Evolutionary conservation across 441 rosid species (phyloP), one percentile per base, ranked within the genome.

Genomic region (Erodium moschatum): DNA sequence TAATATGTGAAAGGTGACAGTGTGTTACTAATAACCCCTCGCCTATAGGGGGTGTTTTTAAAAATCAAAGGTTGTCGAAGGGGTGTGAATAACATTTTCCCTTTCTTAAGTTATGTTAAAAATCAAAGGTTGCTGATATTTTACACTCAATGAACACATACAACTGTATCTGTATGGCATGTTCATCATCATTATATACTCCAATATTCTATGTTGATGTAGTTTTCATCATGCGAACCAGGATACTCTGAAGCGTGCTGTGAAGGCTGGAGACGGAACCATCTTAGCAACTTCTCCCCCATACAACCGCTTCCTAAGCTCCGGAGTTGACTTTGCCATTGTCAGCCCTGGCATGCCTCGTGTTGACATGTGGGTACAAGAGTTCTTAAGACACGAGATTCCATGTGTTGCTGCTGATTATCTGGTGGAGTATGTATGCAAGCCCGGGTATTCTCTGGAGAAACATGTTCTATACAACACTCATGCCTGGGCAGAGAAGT

Each of bases 251-350:
- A 95, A 95, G 84, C 89, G 98, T 6, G 96, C 75, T 2, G 88
- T 92, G 80, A 92, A 95, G 83, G 93, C 99, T 18, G 99, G 97
- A 61, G 97, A 84, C 70, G 99, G 99, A 72, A 82, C 83, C 0
- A 82, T 95, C 75, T 71, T 95, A 77, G 98, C 99, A 72, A 92
- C 98, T 19, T 90, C 96, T 73, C 97, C 99, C 19, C 99, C 99
- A 50, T 95, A 95, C 78, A 81, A 81, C 7, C 88, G 93, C 7
- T 86, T 86, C 81, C 85, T 95, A 42, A 74, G 84, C 27, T 74
- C 87, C 42, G 89, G 86, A 64, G 87, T 89, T 4, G 92, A 92
- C 81, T 95, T 83, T 13, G 99, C 95, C 0, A 64, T 95, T 48
- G 75, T 92, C 67, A 86, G 95, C 74, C 89, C 98, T 0, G 92